phyloP scores from a whole-genome alignment of 768 basidiomycete genomes.

The Cyathus striatus region DNA sequence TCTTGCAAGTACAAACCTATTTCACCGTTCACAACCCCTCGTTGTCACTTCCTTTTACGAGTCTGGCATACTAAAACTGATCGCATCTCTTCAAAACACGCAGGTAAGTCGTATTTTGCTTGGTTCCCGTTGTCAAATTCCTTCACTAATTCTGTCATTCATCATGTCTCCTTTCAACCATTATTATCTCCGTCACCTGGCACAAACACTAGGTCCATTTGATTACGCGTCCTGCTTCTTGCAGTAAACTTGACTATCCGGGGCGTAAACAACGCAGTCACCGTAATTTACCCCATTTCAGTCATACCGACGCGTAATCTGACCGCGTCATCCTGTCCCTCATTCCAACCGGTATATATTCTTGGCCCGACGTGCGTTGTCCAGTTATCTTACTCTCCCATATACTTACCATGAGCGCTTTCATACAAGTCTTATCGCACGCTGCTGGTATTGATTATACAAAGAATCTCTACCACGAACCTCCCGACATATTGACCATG shows the following conservation, averaged over 20 bases:
- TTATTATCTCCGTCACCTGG: too few species aligned
- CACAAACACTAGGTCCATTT: too few species aligned
- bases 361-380: slow-evolving; percentile 1
- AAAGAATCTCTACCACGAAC: neutral
- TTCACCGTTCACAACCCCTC: too few species aligned
- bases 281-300: slow-evolving; percentile 3
- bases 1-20: too few species aligned
- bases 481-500: slow-evolving; percentile 26
- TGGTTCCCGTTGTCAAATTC: too few species aligned
- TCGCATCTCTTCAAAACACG: too few species aligned
- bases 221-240: slow-evolving; percentile 18
- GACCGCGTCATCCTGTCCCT: neutral
- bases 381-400: neutral
- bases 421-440: neutral
- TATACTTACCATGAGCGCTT: neutral
- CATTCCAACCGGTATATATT: neutral
- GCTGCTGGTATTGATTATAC: neutral
- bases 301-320: slow-evolving; percentile 19
- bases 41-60: too few species aligned
- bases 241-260: neutral
- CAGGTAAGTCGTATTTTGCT: too few species aligned
- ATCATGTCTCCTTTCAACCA: too few species aligned
- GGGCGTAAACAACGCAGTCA: too few species aligned
- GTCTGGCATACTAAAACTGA: too few species aligned
- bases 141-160: too few species aligned